These are phyloP conservation scores for Komagataella pastoris DNA, from an alignment of 805 yeast species.

Conservation along the genomic window DNA sequence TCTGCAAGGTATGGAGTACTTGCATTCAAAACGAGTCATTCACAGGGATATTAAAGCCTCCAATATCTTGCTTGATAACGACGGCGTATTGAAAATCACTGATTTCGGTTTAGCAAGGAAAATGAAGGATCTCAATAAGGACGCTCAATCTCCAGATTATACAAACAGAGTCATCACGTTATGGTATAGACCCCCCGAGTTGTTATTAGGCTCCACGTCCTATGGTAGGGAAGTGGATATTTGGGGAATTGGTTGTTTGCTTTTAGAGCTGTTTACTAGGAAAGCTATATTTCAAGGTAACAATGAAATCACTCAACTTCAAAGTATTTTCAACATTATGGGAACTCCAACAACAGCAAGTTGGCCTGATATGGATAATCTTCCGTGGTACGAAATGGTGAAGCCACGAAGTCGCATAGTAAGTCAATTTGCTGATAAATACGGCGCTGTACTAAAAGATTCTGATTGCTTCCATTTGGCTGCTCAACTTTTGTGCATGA, in stretches of 20 bases:
- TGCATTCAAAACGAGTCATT: constrained; percentile 55
- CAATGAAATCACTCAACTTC: constrained; percentile 78
- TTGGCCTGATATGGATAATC: constrained; percentile 68
- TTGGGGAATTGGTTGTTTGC: constrained; percentile 94
- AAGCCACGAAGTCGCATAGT: constrained; percentile 35
- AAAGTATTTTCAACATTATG: constrained; percentile 66
- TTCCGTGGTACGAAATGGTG: constrained; percentile 91
- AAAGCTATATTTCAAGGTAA: constrained; percentile 75
- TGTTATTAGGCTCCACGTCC: constrained; percentile 78
- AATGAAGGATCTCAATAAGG: constrained; percentile 40
- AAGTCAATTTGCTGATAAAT: constrained; percentile 26
- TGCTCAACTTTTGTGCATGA: constrained; percentile 40
- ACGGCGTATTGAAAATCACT: constrained; percentile 57
- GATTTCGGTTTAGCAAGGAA: constrained; percentile 76
- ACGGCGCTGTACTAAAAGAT: constrained; percentile 27
- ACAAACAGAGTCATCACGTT: constrained; percentile 92
- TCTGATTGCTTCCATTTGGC: constrained; percentile 55
- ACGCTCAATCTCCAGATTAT: constrained; percentile 56
- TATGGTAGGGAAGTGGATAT: constrained; percentile 87
- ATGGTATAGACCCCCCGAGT: constrained; percentile 97
- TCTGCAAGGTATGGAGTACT: constrained; percentile 52
- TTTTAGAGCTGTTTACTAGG: constrained; percentile 68
- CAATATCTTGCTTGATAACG: constrained; percentile 50
- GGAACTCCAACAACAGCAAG: constrained; percentile 66
- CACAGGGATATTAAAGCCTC: constrained; percentile 81